Evolutionary conservation across 768 basidiomycete genomes (phyloP).

Genomic region (Udeniomyces megalosporus): DNA sequence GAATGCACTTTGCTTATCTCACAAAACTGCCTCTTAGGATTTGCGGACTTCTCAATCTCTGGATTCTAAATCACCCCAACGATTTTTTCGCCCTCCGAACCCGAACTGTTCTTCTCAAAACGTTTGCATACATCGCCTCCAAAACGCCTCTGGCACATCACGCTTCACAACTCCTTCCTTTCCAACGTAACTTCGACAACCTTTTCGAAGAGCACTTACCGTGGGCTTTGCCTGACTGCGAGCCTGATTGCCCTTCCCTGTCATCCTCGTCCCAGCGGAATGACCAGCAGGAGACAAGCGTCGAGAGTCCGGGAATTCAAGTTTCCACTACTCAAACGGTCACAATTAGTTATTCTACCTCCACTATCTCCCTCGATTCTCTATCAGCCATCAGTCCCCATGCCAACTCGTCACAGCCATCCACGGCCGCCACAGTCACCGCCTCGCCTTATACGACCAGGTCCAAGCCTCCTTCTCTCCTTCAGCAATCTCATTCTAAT

Average conservation of each 20-base stretch:
- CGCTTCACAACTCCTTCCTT: slow-evolving; percentile 65
- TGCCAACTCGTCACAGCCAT: too few relatives aligned
- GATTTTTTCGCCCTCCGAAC: slow-evolving; percentile 69
- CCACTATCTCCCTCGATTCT: too few relatives aligned
- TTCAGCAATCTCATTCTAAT: too few relatives aligned
- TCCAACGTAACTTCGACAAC: slow-evolving; percentile 25
- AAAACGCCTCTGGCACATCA: slow-evolving; percentile 74
- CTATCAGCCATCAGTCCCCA: too few relatives aligned
- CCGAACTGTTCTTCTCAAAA: slow-evolving; percentile 50
- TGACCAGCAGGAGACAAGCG: background rate
- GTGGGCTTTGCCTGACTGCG: slow-evolving; percentile 4
- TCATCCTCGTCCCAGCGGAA: background rate
- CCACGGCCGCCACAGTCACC: too few relatives aligned
- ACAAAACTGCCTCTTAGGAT: too few relatives aligned
- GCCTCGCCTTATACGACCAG: too few relatives aligned
- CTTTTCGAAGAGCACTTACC: background rate
- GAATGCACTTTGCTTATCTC: background rate
- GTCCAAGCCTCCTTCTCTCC: too few relatives aligned
- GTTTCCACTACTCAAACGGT: too few relatives aligned
- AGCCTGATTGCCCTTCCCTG: background rate
- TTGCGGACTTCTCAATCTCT: slow-evolving; percentile 58
- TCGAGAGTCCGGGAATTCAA: background rate
- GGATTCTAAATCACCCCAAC: slow-evolving; percentile 57
- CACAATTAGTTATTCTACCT: too few relatives aligned
- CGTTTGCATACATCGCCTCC: slow-evolving; percentile 60